phyloP scores from a whole-genome alignment of 805 yeast genomes.

The Metschnikowia orientalis region DNA sequence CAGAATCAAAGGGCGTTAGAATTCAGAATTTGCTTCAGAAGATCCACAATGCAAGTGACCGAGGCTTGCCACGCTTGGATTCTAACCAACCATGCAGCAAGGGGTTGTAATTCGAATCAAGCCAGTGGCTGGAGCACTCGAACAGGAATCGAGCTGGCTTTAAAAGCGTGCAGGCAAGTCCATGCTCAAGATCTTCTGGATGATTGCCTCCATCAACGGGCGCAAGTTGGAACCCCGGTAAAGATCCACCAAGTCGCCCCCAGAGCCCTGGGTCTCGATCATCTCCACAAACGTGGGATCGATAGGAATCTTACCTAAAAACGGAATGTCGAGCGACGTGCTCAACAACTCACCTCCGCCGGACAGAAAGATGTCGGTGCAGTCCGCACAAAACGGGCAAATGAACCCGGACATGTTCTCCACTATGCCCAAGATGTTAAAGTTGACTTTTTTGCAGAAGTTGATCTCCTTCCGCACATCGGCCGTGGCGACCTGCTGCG shows the following conservation, averaged over 20 bases:
- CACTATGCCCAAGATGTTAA: conserved; percentile 76
- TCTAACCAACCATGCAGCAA: too few species aligned
- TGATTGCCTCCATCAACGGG: conserved; percentile 34
- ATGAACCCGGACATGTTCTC: conserved; percentile 97
- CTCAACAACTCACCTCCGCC: conserved; percentile 87
- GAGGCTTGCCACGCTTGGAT: too few species aligned
- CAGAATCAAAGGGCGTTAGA: too few species aligned
- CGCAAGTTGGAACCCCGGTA: conserved; percentile 34
- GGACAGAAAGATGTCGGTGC: conserved; percentile 84
- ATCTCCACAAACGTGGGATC: conserved; percentile 88
- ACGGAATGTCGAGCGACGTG: conserved; percentile 54
- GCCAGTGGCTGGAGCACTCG: too few species aligned
- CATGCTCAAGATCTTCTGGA: conserved; percentile 32
- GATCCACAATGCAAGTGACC: too few species aligned
- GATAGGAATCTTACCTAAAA: conserved; percentile 85
- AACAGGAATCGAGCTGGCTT: too few species aligned
- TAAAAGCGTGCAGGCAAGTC: too few species aligned
- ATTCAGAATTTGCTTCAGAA: too few species aligned
- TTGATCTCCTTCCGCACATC: conserved; percentile 94
- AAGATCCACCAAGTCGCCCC: conserved; percentile 26
- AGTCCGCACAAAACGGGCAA: conserved; percentile 90
- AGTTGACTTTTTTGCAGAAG: conserved; percentile 82
- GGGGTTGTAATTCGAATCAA: too few species aligned
- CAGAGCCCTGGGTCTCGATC: conserved; percentile 61
- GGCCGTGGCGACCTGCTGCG: conserved; percentile 88